Base-by-base conservation (phyloP, 179 eudicot genomes). In the Corrigiola litoralis region DNA sequence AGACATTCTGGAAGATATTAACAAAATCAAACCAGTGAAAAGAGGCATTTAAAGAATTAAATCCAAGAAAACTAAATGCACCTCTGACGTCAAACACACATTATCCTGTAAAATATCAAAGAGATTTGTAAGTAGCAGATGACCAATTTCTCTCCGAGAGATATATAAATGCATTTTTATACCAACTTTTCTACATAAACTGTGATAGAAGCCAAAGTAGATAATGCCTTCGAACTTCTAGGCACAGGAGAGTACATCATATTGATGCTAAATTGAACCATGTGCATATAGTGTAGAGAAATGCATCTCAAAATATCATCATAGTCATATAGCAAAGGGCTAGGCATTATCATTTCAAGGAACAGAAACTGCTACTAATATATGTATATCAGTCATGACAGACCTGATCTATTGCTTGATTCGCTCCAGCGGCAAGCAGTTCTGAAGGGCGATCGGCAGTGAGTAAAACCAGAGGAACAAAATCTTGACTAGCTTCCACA, bases 381-480 rank as follows among this genome's bases (percentile, higher is more conserved):
- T n/a, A 33, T 20, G 40, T 17, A 28, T 18, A 17, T 4, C 5
- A 52, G 33, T 49, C 4, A 45, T 8, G 18, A 44, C 58, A 32
- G 61, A 90, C 98, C 99, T 94, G 99, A 81, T 87, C 82, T 72
- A 94, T 88, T 58, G 97, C 83, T 83, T 94, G 99, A 77, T 94
- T 94, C 70, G 99, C 99, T 73, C 99, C 99, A 76, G 81, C 80
- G 44, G 81, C 91, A 45, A 70, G 92, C 68, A 94, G 82, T 81
- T 90, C 99, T 0, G 96, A 79, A 63, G 99, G 99, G 36, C 97
- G 97, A 77, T 94, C 99, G 33, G 97, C 99, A 45, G 99, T 94
- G 51, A 94, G 88, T 42, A 94, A 75, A 49, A 94, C 61, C 38
- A 94, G 74, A 17, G 99, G 99, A 20, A 94, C 84, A 81, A 86